phyloP scores from a whole-genome alignment of 352 stramenopile species.

The Aphanomyces euteiches region DNA sequence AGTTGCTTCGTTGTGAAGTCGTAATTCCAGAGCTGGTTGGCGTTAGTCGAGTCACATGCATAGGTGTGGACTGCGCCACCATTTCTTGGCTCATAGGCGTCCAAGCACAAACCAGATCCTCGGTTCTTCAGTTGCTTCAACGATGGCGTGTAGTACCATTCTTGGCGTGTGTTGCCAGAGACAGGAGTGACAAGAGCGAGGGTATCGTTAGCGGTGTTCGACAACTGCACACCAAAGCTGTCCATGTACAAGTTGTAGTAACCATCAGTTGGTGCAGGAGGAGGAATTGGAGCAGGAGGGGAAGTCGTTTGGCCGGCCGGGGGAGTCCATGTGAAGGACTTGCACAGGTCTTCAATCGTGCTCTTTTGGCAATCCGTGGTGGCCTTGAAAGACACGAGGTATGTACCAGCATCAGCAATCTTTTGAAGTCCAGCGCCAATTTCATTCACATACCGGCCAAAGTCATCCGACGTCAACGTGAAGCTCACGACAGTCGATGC shows the following conservation, averaged over 20 bases:
- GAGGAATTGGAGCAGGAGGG: no score
- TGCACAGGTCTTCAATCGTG: background rate
- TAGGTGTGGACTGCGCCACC: conserved; percentile 58
- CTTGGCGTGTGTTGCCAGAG: no score
- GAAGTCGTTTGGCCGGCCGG: no score
- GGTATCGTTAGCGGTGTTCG: no score
- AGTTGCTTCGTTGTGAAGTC: conserved; percentile 44
- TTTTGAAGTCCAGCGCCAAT: conserved; percentile 54
- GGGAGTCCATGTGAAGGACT: conserved; percentile 4
- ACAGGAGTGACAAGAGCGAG: no score
- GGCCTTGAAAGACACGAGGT: conserved; percentile 62
- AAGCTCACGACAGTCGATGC: conserved; percentile 41
- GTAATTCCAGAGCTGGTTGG: conserved; percentile 63
- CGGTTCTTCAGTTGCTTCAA: no score
- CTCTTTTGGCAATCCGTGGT: conserved; percentile 60
- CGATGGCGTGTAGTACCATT: no score
- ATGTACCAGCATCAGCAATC: conserved; percentile 57
- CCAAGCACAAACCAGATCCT: no score
- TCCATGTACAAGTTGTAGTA: no score
- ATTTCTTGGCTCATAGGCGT: conserved; percentile 40
- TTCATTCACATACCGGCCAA: conserved; percentile 55
- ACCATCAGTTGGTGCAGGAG: no score
- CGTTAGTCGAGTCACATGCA: conserved; percentile 44
- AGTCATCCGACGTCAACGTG: conserved; percentile 46
- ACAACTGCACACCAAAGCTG: no score